Base-by-base conservation (phyloP, 2,329 filamentous ascomycete species). In the Teratosphaeria nubilosa region DNA sequence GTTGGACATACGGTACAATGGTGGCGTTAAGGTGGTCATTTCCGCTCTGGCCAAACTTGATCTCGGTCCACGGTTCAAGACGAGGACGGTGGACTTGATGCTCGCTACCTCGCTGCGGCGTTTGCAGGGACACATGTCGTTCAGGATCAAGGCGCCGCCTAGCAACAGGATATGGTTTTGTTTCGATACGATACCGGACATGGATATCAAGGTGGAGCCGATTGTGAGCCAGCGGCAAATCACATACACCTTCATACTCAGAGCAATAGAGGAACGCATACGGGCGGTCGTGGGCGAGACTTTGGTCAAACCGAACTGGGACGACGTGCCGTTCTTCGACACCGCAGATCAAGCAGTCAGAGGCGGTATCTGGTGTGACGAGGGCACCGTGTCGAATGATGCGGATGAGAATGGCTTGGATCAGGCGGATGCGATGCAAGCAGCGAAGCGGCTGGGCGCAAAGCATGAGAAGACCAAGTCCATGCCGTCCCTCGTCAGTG, bases 161-260 rank as follows among this genome's bases (percentile, higher is more conserved):
- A 96, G 91, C 73, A 99, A 99, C 71, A 84, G 94, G 48, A 73
- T 96, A n/a, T 99, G 94, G 94, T 84, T 97, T 64, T 87, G 91
- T 0, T 99, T 99, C 69, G 89, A 95, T 70, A 85, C 85, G n/a
- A 89, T 91, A 80, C 94, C 94, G 20, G 91, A 92, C 69, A 87
- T 99, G 77, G 91, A 95, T 61, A 86, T 96, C 80, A 84, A 84
- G n/a, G 90, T 97, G 51, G 91, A 97, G 71, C 94, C 94, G 3
- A 91, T 99, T 65, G 91, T 99, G 55, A 96, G 91, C 75, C 88
- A 91, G 14, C 85, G 92, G 59, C 92, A 97, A 71, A 96, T 99
- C 63, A 97, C 94, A 0, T 97, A 96, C 72, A 89, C 87, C 1
- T 82, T 96, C 59, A 94, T 99, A 57, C 80, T 97, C 13, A 85